Conservation (phyloP, 2,329 filamentous ascomycete species). For the Phoma sp. region DNA sequence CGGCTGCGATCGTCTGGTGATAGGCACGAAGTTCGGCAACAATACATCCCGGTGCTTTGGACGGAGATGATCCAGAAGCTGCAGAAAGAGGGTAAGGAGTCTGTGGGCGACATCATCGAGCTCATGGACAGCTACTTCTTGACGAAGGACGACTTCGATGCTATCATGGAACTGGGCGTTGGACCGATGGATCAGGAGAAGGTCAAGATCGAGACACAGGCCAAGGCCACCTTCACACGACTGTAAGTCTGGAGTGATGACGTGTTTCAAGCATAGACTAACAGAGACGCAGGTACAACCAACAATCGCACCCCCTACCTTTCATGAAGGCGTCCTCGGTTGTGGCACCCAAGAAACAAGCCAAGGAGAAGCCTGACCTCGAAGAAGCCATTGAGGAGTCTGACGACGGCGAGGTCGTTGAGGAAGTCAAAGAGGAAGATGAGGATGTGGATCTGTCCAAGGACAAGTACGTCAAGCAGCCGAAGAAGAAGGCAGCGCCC, state of each 20-base stretch:
- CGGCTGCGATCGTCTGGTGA: slow-evolving; percentile 88
- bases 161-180: slow-evolving; percentile 87
- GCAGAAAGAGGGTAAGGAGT: slow-evolving; percentile 79
- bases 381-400: slow-evolving; percentile 96
- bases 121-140: slow-evolving; percentile 98
- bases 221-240: slow-evolving; percentile 89
- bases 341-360: slow-evolving; percentile 71
- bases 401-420: slow-evolving; percentile 65
- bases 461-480: slow-evolving; percentile 94
- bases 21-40: slow-evolving; percentile 89
- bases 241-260: slow-evolving; percentile 64
- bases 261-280: slow-evolving; percentile 5
- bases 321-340: slow-evolving; percentile 94
- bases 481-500: slow-evolving; percentile 72
- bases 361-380: slow-evolving; percentile 83
- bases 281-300: slow-evolving; percentile 73
- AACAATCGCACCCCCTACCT: slow-evolving; percentile 83
- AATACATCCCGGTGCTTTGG: slow-evolving; percentile 91
- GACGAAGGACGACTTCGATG: slow-evolving; percentile 93
- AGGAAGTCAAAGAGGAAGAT: slow-evolving; percentile 64
- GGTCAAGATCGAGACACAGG: slow-evolving; percentile 80
- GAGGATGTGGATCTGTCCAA: slow-evolving; percentile 85
- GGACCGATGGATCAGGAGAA: slow-evolving; percentile 79
- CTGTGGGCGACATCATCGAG: slow-evolving; percentile 82
- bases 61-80: slow-evolving; percentile 76